Base-by-base conservation (phyloP, 1,284 basidiomycete species). In the Leccinum pachyderme region DNA sequence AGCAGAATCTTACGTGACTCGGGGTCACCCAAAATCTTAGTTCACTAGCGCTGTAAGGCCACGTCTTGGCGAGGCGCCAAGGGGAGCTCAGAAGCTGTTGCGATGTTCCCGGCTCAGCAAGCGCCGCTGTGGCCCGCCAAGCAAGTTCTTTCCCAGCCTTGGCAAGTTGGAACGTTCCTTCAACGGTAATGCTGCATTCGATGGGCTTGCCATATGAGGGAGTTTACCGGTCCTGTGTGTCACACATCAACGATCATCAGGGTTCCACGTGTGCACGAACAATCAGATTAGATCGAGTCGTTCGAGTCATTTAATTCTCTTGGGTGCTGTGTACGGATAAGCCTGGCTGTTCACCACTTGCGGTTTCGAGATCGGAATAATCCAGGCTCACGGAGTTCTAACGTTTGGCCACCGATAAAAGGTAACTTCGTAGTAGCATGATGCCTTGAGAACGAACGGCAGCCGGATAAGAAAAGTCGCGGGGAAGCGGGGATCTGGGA, bases 181-280 rank as follows among this genome's bases (percentile, higher is more conserved):
- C 24, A 57, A 28, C 27, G 27, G 7, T 28, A 3, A 7, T 28
- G 60, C 51, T 31, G 52, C 44, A 48, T 91, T 71, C 18, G 79
- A 86, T 48, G 70, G 74, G 8, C 75, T n/a, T 92, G 13, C 84
- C 86, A 1, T 92, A 86, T 82, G 47, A 44, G 24, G 39, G 53
- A 9, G 43, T 33, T 25, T 31, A 45, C 25, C 49, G 37, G 4
- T 47, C 83, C 12, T 85, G 72, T 64, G 83, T 79, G 79, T 86
- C 80, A 78, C 80, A 37, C 86, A 63, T 83, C 83, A 32, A 69
- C 87, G 59, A 83, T 90, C 62, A 81, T 90, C 70, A 84, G 84
- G 69, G 83, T 56, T 52, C 28, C 4, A 29, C 5, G 28, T 18
- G 18, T 29, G 7, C 22, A 33, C 11, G 31, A 37, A 18, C 5